Evolutionary conservation across 163 green algal species (phyloP).

Genomic region (Trebouxia gelatinosa): DNA sequence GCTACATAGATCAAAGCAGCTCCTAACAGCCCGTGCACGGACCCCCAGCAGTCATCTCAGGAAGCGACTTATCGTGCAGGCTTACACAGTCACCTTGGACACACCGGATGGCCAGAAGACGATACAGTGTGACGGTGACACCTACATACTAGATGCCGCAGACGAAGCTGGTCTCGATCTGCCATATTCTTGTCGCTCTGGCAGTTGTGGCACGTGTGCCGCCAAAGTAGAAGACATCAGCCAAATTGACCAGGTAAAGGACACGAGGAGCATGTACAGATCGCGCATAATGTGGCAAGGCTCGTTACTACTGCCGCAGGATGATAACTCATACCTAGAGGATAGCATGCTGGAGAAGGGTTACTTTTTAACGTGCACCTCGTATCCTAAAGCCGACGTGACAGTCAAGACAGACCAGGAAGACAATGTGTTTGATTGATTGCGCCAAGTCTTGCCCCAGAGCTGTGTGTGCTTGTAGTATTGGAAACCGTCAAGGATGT

Average conservation of each 20-base stretch:
- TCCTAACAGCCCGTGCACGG: too few species aligned
- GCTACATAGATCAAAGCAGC: too few species aligned
- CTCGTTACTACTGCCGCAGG: not conserved
- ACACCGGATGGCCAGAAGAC: constrained; percentile 9
- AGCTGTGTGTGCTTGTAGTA: too few species aligned
- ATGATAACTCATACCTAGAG: constrained; percentile 1
- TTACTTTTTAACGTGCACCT: not conserved
- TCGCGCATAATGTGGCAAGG: too few species aligned
- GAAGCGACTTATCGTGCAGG: too few species aligned
- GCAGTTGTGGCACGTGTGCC: constrained; percentile 64
- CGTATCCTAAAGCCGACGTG: constrained; percentile 15
- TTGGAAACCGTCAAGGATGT: too few species aligned
- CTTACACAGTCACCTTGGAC: not conserved
- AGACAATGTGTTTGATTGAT: constrained; percentile 26
- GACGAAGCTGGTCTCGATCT: constrained; percentile 65
- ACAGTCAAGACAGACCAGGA: constrained; percentile 28
- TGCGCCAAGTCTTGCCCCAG: too few species aligned
- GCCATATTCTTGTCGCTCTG: constrained; percentile 68
- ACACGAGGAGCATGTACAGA: not conserved
- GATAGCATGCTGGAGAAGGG: constrained; percentile 8
- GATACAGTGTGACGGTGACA: constrained; percentile 16
- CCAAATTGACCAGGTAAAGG: not conserved
- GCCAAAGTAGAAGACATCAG: constrained; percentile 48
- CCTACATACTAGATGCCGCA: constrained; percentile 51
- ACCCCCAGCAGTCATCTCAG: too few species aligned